A percentile compares a stretch with the other conserved stretches of the same genome.
Conservation (phyloP, 257 asterid genomes). For the Ocimum tenuiflorum region DNA sequence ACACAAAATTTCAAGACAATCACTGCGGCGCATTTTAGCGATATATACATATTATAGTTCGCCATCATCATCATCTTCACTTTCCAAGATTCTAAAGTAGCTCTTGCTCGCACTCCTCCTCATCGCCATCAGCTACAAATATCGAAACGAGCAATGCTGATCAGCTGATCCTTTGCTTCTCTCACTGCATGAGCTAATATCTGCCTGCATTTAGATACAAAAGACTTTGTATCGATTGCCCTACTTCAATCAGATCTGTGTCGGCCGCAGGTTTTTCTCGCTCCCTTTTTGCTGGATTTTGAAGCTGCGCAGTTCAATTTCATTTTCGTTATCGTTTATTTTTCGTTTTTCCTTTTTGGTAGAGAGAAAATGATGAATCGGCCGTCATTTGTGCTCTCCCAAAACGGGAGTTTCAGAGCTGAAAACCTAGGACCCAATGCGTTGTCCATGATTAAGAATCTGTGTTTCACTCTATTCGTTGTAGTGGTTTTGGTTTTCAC, state of each 20-base stretch:
- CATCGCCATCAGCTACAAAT: background rate
- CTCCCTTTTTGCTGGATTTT: constrained; percentile 7
- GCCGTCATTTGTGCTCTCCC: constrained; percentile 30
- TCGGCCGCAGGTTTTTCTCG: constrained; percentile 23
- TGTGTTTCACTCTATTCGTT: constrained; percentile 70
- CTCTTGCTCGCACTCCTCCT: constrained; percentile 3
- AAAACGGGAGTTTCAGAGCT: constrained; percentile 62
- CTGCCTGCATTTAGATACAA: constrained; percentile 14
- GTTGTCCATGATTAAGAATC: constrained; percentile 65
- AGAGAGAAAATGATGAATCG: constrained; percentile 45
- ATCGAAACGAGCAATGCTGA: constrained; percentile 18
- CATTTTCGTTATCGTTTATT: background rate
- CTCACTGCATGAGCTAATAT: constrained; percentile 14
- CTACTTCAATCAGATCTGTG: constrained; percentile 30
- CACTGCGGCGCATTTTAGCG: constrained; percentile 34
- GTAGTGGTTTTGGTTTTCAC: constrained; percentile 77
- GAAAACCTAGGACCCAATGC: constrained; percentile 81
- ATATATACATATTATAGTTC: constrained; percentile 12
- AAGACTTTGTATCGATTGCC: constrained; percentile 20
- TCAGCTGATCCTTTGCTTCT: constrained; percentile 17
- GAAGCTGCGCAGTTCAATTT: constrained; percentile 15
- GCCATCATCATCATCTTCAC: constrained; percentile 28
- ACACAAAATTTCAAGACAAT: background rate
- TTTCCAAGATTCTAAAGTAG: constrained; percentile 10
- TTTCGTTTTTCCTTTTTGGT: constrained; percentile 12